Evolutionary conservation across 2,329 filamentous ascomycete species (phyloP).

Genomic region (Cordyceps tenuipes): DNA sequence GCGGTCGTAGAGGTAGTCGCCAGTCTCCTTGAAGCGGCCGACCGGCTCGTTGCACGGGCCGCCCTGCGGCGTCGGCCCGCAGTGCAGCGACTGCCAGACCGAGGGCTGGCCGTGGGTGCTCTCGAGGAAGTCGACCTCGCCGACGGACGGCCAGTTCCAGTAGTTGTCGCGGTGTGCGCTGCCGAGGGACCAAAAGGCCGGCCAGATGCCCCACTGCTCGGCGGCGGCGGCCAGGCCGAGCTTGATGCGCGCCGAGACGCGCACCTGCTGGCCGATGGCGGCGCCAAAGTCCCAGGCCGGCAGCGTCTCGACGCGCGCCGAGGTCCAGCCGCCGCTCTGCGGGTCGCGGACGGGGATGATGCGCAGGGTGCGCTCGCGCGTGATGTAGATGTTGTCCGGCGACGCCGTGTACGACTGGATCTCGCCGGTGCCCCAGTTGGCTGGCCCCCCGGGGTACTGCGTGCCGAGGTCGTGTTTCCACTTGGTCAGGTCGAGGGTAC

Average conservation of each 20-base stretch:
- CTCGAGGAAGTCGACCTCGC: slow-evolving; percentile 40
- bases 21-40: slow-evolving; percentile 21
- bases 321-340: slow-evolving; percentile 31
- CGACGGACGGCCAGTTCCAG: slow-evolving; percentile 32
- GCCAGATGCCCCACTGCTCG: slow-evolving; percentile 35
- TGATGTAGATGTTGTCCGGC: slow-evolving; percentile 32
- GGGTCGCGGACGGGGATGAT: slow-evolving; percentile 25
- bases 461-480: slow-evolving; percentile 39
- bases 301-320: slow-evolving; percentile 34
- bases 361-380: slow-evolving; percentile 25
- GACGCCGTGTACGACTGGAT: slow-evolving; percentile 36
- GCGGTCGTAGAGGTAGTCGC: slow-evolving; percentile 15
- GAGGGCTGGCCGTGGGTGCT: slow-evolving; percentile 29
- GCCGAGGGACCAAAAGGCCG: slow-evolving; percentile 39
- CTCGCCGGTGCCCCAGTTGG: slow-evolving; percentile 42
- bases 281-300: slow-evolving; percentile 27
- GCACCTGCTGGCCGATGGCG: slow-evolving; percentile 24
- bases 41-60: slow-evolving; percentile 34
- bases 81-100: slow-evolving; percentile 33
- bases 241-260: slow-evolving; percentile 31
- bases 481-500: slow-evolving; percentile 23
- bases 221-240: slow-evolving; percentile 22
- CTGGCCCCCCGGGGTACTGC: slow-evolving; percentile 35
- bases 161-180: slow-evolving; percentile 29
- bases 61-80: slow-evolving; percentile 26